Conservation (phyloP, 257 asterid genomes). For the Craterostigma plantagineum region DNA sequence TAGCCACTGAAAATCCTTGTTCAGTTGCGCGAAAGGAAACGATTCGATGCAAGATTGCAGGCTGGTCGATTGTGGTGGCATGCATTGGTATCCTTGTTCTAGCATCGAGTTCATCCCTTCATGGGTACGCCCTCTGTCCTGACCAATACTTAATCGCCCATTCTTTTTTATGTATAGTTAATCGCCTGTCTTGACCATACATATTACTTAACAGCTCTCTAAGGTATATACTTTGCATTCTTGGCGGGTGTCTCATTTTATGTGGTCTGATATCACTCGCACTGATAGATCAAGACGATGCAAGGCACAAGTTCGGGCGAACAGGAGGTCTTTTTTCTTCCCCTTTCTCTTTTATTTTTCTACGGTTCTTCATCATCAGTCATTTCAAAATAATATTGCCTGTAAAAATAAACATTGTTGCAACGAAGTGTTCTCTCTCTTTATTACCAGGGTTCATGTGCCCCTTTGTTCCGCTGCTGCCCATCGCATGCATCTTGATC, state of each 20-base stretch:
- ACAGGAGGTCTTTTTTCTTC: constrained; percentile 45
- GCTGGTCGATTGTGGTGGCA: constrained; percentile 61
- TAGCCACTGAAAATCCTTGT: constrained; percentile 19
- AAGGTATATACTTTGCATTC: constrained; percentile 45
- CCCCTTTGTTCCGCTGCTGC: constrained; percentile 87
- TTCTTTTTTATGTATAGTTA: constrained; percentile 6
- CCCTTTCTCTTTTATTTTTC: neutral
- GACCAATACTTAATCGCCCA: neutral
- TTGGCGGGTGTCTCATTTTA: constrained; percentile 53
- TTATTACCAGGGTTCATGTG: constrained; percentile 72
- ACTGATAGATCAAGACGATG: constrained; percentile 78
- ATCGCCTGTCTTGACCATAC: too few species aligned
- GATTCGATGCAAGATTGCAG: constrained; percentile 69
- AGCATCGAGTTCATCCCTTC: constrained; percentile 39
- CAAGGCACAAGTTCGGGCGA: constrained; percentile 84
- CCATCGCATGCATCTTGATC: constrained; percentile 77
- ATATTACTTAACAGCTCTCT: constrained; percentile 34
- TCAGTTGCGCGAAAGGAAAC: constrained; percentile 31
- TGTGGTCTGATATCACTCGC: constrained; percentile 49
- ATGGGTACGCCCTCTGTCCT: constrained; percentile 20
- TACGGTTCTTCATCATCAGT: too few species aligned
- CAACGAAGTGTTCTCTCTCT: too few species aligned
- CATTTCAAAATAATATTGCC: too few species aligned
- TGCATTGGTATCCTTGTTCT: constrained; percentile 64
- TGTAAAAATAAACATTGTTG: too few species aligned